Base-by-base conservation (phyloP, 352 stramenopile genomes). In the Globisporangium lucens region DNA sequence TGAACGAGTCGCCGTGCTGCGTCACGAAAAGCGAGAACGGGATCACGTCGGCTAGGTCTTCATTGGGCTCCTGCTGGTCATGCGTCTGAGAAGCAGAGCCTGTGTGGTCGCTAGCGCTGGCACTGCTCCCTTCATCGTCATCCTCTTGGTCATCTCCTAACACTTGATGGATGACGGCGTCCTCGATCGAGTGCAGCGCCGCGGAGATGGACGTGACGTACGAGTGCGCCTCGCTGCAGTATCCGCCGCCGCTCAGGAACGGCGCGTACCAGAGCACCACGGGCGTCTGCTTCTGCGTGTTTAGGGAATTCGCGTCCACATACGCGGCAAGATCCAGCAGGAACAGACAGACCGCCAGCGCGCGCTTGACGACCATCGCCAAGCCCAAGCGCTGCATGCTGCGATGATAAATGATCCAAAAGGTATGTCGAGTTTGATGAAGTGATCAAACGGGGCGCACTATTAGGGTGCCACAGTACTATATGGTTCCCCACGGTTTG, bases 171-270 rank as follows among this genome's bases (percentile, higher is more conserved):
- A 52, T 35, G 6, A 51, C 20, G 3, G 62, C 43, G 0, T 57
- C 65, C 0, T 66, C 27, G 4, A 49, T 66, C 38, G 12, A 17
- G 43, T 53, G 55, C 12, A 79, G 51, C 24, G 74, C 83, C n/a
- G 69, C 61, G 29, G 78, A 70, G 33, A 98, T 66, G 5, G 87
- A 82, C 10, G 82, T 75, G 9, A 95, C 80, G 60, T 95, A 97
- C 60, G 89, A 90, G 67, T 91, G 91, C 59, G 93, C 93, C 74
- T 98, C 91, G 63, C 83, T 95, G 78, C 89, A 97, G 77, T 98
- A 98, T 22, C 93, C 93, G 38, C 93, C 93, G 47, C 93, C 93
- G 59, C 87, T 97, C 53, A 97, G 85, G 56, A 98, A 97, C 58
- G 93, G 91, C 52, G 90, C 91, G 61, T 92, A 96, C 91, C 91